Base-by-base conservation (phyloP, 2,329 filamentous ascomycete species). In the Tolypocladium inflatum region DNA sequence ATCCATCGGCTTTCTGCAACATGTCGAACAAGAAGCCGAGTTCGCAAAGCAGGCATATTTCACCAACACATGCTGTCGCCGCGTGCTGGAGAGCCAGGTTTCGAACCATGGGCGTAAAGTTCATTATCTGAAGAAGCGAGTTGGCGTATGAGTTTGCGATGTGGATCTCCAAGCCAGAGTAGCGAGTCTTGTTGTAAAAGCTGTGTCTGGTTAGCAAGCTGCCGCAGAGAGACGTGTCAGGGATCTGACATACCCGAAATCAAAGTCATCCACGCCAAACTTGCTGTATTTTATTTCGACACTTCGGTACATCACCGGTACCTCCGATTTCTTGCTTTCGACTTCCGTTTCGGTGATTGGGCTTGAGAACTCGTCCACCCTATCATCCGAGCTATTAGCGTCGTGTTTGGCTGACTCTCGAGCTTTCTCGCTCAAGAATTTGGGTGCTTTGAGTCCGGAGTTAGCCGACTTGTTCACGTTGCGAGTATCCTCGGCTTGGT, bases 271-370 rank as follows among this genome's bases (percentile, higher is more conserved):
- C n/a, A 99, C 91, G 23, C 94, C 94, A 72, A 97, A 99, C 70
- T 91, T 95, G 79, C 93, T 97, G 77, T 97, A 99, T 71, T 97
- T 97, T 75, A 99, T 99, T 71, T 97, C 93, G 13, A 97, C 89
- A 66, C 91, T 92, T 63, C 89, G 87, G 71, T 99, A 99, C 77
- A 94, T 90, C 10, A 89, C 83, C 26, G 93, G 89, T 5, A 94
- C 88, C 58, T 96, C 91, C 45, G 88, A 84, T 62, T 90, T 89
- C 58, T 88, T 83, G 62, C 88, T 87, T 61, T 89, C 87, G 4
- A 93, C 77, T 57, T 88, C 86, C 57, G 84, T 77, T 42, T 87
- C 84, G n/a, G 84, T 82, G 59, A 93, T 72, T 0, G 84, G 79
- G 59, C 88, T 85, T 45, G 80, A 76, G 2, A 86, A 76, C 58